Percentiles rank a stretch among this genome's conserved stretches.
These are phyloP conservation scores for Grifola frondosa DNA, from an alignment of 1,284 basidiomycete genomes.

Conservation along the genomic window DNA sequence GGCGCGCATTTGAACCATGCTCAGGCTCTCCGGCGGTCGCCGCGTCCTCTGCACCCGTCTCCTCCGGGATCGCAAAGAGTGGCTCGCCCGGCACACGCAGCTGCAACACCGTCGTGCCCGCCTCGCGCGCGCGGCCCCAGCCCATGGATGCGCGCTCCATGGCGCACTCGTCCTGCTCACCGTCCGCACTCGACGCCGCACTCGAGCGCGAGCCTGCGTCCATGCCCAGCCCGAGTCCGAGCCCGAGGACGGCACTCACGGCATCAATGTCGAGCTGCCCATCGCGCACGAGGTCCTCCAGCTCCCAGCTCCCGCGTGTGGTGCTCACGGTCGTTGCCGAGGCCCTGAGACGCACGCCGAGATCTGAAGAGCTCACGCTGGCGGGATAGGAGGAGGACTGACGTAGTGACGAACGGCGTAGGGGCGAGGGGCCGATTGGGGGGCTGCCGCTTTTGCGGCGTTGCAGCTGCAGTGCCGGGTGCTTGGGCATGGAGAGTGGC, in stretches of 20 bases:
- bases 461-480: conserved; percentile 1
- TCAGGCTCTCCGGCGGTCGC: conserved; percentile 55
- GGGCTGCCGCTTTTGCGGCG: conserved; percentile 13
- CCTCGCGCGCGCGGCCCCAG: conserved; percentile 7
- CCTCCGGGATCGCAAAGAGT: conserved; percentile 30
- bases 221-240: conserved; percentile 17
- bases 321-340: neutral
- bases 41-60: conserved; percentile 26
- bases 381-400: conserved; percentile 2
- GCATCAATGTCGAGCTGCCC: conserved; percentile 32
- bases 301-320: conserved; percentile 19
- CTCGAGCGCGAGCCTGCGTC: conserved; percentile 3
- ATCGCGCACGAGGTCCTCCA: conserved; percentile 25
- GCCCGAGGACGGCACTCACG: conserved; percentile 28
- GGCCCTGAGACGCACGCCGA: neutral
- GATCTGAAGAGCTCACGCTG: neutral
- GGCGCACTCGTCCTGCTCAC: conserved; percentile 7
- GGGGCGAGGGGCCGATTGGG: conserved; percentile 15
- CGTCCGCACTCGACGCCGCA: conserved; percentile 2
- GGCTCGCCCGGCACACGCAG: conserved; percentile 26
- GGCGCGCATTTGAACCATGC: neutral
- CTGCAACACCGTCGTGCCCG: conserved; percentile 9
- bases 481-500: conserved; percentile 1
- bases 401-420: conserved; percentile 14
- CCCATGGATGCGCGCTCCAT: conserved; percentile 6